Evolutionary conservation across 148 eudicot genomes (phyloP), one percentile per base, ranked within the genome.

Genomic region (Rhododendron kiyosumense): DNA sequence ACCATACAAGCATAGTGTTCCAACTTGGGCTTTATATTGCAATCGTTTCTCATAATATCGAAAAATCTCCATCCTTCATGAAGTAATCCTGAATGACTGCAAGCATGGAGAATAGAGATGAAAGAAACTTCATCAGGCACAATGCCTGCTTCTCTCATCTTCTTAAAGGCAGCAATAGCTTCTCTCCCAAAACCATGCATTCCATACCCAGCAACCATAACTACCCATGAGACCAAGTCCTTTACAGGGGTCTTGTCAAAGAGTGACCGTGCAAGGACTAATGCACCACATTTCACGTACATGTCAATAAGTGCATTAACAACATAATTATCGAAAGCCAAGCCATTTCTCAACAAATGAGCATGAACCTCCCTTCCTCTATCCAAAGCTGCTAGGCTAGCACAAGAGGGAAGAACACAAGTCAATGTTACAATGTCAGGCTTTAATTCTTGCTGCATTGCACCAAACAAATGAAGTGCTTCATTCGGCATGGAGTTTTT

Each of bases 1-100:
- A 93, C 95, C 92, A 94, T 92, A 88, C 95, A 93, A 87, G 85
- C 82, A 87, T 92, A 94, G 78, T 94, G 95, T 89, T 94, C 95
- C 89, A 91, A 79, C 61, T 86, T 89, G 77, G 91, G 93, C 86
- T 90, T 90, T 32, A 92, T 92, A 36, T 87, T 89, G 89, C 82
- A 88, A 41, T 89, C 89, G 46, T 88, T 88, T 28, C 78, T 81
- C 97, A 94, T 93, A 34, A 85, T 87, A 49, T 85, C 69, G 59
- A 82, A 92, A n/a, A 92, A 85, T 45, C 45, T 90, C 90, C 88
- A 89, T 14, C 96, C 96, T 86, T 92, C 93, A 52, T 89, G 84
- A 32, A 90, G 86, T 86, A 93, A 84, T 77, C 95, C 95, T 3
- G 94, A 93, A 86, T 94, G 95, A 85, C 91, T 89, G 81, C 97